phyloP scores from a whole-genome alignment of 768 basidiomycete genomes.

The Lentinula boryana region DNA sequence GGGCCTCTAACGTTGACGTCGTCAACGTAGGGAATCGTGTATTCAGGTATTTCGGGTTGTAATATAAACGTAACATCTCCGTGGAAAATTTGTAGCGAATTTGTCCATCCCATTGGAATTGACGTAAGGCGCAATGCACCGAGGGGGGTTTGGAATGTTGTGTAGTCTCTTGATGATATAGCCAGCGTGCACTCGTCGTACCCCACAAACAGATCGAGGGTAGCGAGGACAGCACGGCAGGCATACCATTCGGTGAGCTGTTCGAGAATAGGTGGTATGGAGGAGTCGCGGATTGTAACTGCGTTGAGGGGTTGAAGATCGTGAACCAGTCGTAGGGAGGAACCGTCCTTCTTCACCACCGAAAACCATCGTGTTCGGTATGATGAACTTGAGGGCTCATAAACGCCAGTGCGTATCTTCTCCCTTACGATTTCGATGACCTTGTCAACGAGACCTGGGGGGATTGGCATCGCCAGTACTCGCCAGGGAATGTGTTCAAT shows the following conservation, averaged over 20 bases:
- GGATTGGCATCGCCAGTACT: conserved; percentile 8
- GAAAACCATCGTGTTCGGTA: conserved; percentile 4
- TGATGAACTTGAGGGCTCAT: background rate
- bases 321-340: conserved; percentile 16
- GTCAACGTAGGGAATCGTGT: background rate
- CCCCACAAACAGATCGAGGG: conserved; percentile 19
- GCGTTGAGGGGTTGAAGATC: conserved; percentile 21
- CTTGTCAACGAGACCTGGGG: conserved; percentile 10
- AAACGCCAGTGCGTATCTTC: conserved; percentile 8
- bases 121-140: conserved; percentile 15
- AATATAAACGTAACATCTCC: conserved; percentile 20
- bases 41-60: conserved; percentile 19
- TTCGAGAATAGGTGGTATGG: conserved; percentile 12
- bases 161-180: background rate
- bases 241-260: conserved; percentile 10
- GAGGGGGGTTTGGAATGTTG: conserved; percentile 14
- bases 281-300: conserved; percentile 15
- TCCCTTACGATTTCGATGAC: conserved; percentile 10
- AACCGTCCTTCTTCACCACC: conserved; percentile 13
- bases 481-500: background rate
- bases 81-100: conserved; percentile 23
- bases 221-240: background rate
- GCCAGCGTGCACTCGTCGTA: conserved; percentile 18
- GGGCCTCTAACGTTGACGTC: background rate
- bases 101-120: conserved; percentile 27